These are phyloP conservation scores for Yamadazyma epiphylla DNA, from an alignment of 1,139 yeast genomes.

Conservation along the genomic window DNA sequence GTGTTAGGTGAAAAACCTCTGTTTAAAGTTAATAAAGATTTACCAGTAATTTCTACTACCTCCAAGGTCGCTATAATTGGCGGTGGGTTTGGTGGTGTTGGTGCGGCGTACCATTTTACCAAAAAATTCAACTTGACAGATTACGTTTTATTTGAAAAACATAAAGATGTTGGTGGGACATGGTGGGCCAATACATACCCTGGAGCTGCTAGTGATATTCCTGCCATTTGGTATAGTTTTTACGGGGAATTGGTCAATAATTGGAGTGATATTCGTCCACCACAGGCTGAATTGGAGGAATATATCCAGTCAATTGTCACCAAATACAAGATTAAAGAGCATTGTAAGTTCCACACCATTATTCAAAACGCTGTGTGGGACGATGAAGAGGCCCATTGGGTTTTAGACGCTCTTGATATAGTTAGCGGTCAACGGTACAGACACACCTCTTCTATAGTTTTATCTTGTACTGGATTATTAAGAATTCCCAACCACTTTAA, in stretches of 20 bases:
- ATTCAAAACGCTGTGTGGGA: constrained; percentile 28
- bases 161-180: constrained; percentile 48
- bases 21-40: constrained; percentile 13
- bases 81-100: constrained; percentile 48
- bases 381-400: constrained; percentile 36
- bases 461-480: constrained; percentile 37
- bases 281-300: constrained; percentile 46
- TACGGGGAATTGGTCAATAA: constrained; percentile 36
- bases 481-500: constrained; percentile 30
- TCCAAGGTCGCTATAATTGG: constrained; percentile 42
- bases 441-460: constrained; percentile 28
- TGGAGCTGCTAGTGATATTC: constrained; percentile 52
- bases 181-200: constrained; percentile 56
- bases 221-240: constrained; percentile 46
- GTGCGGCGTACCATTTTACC: constrained; percentile 26
- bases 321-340: constrained; percentile 27
- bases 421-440: constrained; percentile 26
- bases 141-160: constrained; percentile 41
- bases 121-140: constrained; percentile 27
- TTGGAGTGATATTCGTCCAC: constrained; percentile 47
- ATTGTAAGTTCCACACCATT: constrained; percentile 26
- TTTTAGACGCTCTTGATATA: constrained; percentile 27
- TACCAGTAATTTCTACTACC: constrained; percentile 19
- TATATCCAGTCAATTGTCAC: constrained; percentile 39
- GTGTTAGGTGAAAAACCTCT: constrained; percentile 23